These are phyloP conservation scores for Heliamphora exappendiculata DNA, from an alignment of 148 eudicot species.

Conservation along the genomic window DNA sequence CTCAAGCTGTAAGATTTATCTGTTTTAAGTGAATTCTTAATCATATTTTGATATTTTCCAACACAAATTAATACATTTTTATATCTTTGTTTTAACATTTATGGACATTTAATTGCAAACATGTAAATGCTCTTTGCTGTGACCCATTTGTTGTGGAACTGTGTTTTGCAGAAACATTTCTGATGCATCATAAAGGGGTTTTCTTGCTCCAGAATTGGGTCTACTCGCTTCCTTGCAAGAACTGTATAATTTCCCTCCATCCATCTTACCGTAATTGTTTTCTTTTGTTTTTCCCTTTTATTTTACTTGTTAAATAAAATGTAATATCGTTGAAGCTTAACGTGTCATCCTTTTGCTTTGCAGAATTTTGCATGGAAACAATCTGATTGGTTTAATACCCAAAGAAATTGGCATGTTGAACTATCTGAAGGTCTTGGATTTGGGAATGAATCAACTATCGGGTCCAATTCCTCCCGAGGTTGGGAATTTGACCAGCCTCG, in stretches of 20 bases:
- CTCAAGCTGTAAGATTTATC: constrained; percentile 63
- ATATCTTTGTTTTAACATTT: not conserved
- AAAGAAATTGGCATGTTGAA: constrained; percentile 67
- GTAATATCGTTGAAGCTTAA: not conserved
- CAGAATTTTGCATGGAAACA: constrained; percentile 78
- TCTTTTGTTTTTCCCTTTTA: not conserved
- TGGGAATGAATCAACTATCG: constrained; percentile 61
- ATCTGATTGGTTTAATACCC: constrained; percentile 74
- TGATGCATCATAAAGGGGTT: constrained; percentile 68
- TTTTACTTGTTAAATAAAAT: too few species aligned
- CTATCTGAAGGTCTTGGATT: constrained; percentile 66
- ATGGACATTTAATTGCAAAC: not conserved
- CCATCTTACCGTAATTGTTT: not conserved
- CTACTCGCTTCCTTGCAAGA: constrained; percentile 51
- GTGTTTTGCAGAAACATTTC: constrained; percentile 73
- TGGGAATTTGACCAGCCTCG: constrained; percentile 53
- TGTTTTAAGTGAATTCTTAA: not conserved
- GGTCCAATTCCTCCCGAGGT: constrained; percentile 78
- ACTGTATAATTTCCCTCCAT: constrained; percentile 41
- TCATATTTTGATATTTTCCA: too few species aligned
- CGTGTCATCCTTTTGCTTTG: not conserved
- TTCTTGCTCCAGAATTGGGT: constrained; percentile 74
- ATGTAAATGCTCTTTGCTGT: not conserved
- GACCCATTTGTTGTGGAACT: not conserved
- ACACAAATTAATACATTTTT: not conserved